These are phyloP conservation scores for Penicillium mononematosum DNA, from an alignment of 495 filamentous ascomycete genomes.

Conservation along the genomic window DNA sequence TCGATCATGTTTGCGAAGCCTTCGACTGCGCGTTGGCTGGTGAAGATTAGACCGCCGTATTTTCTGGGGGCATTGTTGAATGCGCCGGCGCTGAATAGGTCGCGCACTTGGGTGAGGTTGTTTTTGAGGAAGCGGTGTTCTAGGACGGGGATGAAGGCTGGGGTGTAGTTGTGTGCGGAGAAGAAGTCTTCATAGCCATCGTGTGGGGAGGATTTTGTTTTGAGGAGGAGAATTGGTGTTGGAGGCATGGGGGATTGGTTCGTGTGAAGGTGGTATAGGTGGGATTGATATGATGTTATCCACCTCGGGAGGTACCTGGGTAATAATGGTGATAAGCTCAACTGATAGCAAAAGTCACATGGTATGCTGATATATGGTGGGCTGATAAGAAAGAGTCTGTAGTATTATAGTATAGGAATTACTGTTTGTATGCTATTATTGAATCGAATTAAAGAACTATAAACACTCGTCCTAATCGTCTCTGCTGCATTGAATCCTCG, in stretches of 20 bases:
- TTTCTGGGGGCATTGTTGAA: constrained; percentile 24
- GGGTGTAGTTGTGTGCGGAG: constrained; percentile 42
- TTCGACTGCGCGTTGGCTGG: constrained; percentile 90
- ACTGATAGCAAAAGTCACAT: too few species aligned
- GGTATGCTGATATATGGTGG: too few species aligned
- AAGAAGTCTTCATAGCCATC: constrained; percentile 83
- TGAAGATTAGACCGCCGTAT: constrained; percentile 89
- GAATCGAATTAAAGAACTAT: too few species aligned
- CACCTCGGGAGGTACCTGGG: too few species aligned
- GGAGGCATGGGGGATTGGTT: constrained; percentile 11
- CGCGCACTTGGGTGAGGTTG: constrained; percentile 46
- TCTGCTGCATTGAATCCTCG: too few species aligned
- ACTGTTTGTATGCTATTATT: too few species aligned
- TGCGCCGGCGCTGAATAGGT: constrained; percentile 37
- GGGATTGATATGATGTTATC: constrained; percentile 6
- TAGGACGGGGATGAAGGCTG: constrained; percentile 80
- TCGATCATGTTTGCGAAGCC: constrained; percentile 70
- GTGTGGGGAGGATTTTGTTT: constrained; percentile 74
- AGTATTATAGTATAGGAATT: too few species aligned
- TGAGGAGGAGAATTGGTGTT: constrained; percentile 68
- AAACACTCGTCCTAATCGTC: too few species aligned
- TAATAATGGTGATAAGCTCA: too few species aligned
- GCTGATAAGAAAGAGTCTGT: too few species aligned
- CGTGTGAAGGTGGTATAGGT: neutral
- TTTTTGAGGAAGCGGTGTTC: constrained; percentile 61